Base-by-base conservation (phyloP, 2,329 filamentous ascomycete genomes). In the Fusarium metavorans region DNA sequence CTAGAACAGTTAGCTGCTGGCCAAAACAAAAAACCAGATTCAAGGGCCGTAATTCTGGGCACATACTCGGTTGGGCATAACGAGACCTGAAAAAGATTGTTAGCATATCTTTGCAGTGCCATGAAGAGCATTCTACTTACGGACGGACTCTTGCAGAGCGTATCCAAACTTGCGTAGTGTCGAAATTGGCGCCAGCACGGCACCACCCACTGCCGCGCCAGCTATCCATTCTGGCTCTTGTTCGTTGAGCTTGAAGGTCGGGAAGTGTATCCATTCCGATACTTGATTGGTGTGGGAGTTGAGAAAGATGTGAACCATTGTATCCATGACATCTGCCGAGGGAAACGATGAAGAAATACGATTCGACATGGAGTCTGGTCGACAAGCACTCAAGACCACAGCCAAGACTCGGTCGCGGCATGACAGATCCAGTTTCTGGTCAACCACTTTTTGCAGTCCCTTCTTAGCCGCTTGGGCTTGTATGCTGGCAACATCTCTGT, bases 391-490 rank as follows among this genome's bases (percentile, higher is more conserved):
- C 39, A 94, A 82, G 2, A 94, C 88, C 67, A 93, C 86, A 13
- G 88, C 91, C 65, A 94, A 83, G 2, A 93, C 87, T 56, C 87
- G 87, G 79, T 94, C 92, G 5, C 91, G 87, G 23, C 84, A 86
- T 7, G 86, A 82, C 27, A 82, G 79, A 32, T 87, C 84, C 20
- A 90, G 75, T 52, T 82, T 86, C 48, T 88, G 86, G 4, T 81
- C 77, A 45, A 87, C 76, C 14, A 87, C 82, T 56, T 83, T 82
- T 71, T 85, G 81, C 20, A 85, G 72, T 30, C 80, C 80, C 69
- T 81, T 82, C 50, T 81, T 76, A 57, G 81, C 81, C 56, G 84
- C 82, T 45, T 85, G 83, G 20, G 86, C 81, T 37, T 84, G 81
- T 7, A 82, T 79, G 37, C 78, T 82, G 5, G 81, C 77, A 3